phyloP scores from a whole-genome alignment of 176 grass and related monocot species.

The Aegilops tauschii region DNA sequence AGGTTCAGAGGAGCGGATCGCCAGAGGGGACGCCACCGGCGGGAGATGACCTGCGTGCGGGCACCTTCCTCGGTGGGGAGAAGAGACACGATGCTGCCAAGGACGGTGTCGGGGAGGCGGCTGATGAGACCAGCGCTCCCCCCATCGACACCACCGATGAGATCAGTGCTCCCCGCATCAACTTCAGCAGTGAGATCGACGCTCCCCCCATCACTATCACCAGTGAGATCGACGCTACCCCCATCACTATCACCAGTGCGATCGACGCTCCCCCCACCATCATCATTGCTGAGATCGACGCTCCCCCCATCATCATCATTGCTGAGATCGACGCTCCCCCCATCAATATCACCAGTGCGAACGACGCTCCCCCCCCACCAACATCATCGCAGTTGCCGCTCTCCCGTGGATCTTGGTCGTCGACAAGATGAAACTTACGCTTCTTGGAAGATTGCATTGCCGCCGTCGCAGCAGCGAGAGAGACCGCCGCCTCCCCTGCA shows the following conservation, averaged over 20 bases:
- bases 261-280: no score
- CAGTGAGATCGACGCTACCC: background rate
- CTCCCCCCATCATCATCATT: no score
- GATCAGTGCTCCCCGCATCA: no score
- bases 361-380: no score
- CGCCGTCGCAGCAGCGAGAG: background rate
- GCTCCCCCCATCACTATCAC: no score
- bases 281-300: no score
- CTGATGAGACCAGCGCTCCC: background rate
- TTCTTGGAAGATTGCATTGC: background rate
- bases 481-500: background rate
- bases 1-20: background rate
- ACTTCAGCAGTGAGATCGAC: no score
- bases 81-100: background rate
- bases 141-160: rapidly evolving
- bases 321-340: no score
- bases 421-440: background rate
- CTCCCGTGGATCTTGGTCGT: background rate
- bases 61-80: no score
- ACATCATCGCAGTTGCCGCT: background rate
- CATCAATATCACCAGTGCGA: no score
- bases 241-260: no score
- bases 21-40: background rate
- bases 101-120: background rate
- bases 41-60: background rate